phyloP scores from a whole-genome alignment of 257 asterid species.

The Eustoma russellianum region DNA sequence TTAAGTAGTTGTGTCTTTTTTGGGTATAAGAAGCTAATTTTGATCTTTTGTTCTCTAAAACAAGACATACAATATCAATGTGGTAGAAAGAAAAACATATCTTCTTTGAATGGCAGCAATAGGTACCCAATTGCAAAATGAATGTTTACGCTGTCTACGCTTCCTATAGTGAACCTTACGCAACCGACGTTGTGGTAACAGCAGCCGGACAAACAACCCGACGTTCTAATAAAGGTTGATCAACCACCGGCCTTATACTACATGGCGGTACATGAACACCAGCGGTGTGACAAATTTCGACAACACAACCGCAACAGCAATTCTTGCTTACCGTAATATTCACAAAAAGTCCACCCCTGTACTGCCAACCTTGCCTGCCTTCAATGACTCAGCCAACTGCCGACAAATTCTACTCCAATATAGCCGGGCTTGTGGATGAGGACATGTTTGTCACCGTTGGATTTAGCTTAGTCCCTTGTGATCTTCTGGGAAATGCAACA shows the following conservation, averaged over 20 bases:
- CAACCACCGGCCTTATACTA: slow-evolving; percentile 5
- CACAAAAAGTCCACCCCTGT: not conserved
- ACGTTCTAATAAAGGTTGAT: slow-evolving; percentile 27
- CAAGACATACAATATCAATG: slow-evolving; percentile 33
- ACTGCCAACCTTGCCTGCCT: slow-evolving; percentile 3
- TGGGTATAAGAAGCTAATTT: too few species aligned
- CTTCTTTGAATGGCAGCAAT: slow-evolving; percentile 37
- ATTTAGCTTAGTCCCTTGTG: not conserved
- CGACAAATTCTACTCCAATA: not conserved
- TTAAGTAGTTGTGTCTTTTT: too few species aligned
- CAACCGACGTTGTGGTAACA: slow-evolving; percentile 19
- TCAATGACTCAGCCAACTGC: slow-evolving; percentile 7
- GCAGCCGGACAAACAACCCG: slow-evolving; percentile 42
- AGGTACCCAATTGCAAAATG: slow-evolving; percentile 34
- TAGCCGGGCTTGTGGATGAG: slow-evolving; percentile 7
- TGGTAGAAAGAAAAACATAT: slow-evolving; percentile 21
- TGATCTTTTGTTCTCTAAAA: too few species aligned
- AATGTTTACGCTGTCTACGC: slow-evolving; percentile 33
- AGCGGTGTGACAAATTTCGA: not conserved
- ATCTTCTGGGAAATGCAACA: not conserved
- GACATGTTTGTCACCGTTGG: slow-evolving; percentile 7
- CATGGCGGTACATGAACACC: slow-evolving; percentile 3
- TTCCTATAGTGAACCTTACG: slow-evolving; percentile 31
- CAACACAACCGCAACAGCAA: slow-evolving; percentile 8
- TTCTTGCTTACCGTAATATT: not conserved